These are phyloP conservation scores for Bolboschoenoplectus hybrid DNA, from an alignment of 202 grass and related monocot genomes.

Conservation along the genomic window DNA sequence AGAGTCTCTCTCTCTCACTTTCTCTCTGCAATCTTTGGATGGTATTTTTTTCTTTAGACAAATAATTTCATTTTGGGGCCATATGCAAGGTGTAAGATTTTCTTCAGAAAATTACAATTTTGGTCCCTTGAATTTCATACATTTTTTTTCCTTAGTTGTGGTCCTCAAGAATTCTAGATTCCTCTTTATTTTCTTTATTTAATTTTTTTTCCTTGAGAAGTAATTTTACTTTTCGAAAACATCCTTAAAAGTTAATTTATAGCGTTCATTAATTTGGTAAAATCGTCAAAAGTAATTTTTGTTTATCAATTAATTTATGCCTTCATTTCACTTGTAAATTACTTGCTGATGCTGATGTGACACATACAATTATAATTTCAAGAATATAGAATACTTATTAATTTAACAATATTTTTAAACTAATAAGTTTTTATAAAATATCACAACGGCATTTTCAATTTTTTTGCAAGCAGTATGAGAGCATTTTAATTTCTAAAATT, in stretches of 20 bases:
- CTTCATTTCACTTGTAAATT: too few species aligned
- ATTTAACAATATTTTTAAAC: too few species aligned
- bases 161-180: not conserved
- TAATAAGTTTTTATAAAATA: too few species aligned
- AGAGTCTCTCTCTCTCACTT: not conserved
- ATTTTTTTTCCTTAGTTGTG: not conserved
- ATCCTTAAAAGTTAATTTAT: not conserved
- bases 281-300: too few species aligned
- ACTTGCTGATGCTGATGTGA: too few species aligned
- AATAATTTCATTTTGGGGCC: not conserved
- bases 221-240: not conserved
- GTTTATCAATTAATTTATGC: too few species aligned
- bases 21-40: not conserved
- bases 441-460: too few species aligned
- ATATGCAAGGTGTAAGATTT: not conserved
- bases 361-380: too few species aligned
- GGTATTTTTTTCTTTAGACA: not conserved
- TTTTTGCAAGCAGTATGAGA: too few species aligned
- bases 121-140: not conserved
- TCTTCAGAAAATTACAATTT: conserved; percentile 18
- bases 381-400: too few species aligned
- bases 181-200: not conserved
- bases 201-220: not conserved
- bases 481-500: too few species aligned
- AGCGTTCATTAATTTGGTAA: not conserved